These are phyloP conservation scores for Prasinococcaceae sp. DNA, from an alignment of 139 green algal species.

Conservation along the genomic window DNA sequence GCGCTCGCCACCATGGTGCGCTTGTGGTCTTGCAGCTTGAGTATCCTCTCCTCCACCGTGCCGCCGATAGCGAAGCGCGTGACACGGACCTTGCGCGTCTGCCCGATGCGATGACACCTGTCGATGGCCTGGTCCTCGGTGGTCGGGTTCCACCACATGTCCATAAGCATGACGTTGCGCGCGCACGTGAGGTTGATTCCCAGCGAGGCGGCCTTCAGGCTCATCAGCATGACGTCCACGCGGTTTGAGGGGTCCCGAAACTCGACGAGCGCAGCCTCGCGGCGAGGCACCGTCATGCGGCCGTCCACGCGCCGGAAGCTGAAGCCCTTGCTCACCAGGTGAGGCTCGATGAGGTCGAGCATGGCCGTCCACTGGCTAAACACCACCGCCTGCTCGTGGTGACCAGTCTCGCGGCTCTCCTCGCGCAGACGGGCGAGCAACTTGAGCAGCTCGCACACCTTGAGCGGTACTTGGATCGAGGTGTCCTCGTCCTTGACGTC, in stretches of 20 bases:
- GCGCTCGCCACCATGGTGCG: too few relatives aligned
- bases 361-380: slow-evolving; percentile 84
- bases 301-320: slow-evolving; percentile 62
- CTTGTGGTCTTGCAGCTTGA: slow-evolving; percentile 43
- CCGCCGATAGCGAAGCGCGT: slow-evolving; percentile 47
- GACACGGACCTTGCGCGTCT: slow-evolving; percentile 44
- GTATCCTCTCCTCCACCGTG: slow-evolving; percentile 59
- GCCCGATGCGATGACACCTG: slow-evolving; percentile 72
- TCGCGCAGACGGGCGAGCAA: neutral
- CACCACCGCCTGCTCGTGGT: slow-evolving; percentile 51
- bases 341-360: slow-evolving; percentile 73
- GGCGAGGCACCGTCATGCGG: slow-evolving; percentile 24
- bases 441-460: neutral
- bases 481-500: neutral
- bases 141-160: slow-evolving; percentile 76
- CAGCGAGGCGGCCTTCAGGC: slow-evolving; percentile 61
- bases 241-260: slow-evolving; percentile 35
- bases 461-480: too few relatives aligned
- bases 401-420: neutral
- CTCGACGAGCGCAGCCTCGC: slow-evolving; percentile 51
- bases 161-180: slow-evolving; percentile 73
- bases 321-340: slow-evolving; percentile 32
- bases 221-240: slow-evolving; percentile 30
- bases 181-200: slow-evolving; percentile 79
- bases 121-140: slow-evolving; percentile 82